Base-by-base conservation (phyloP, 306 rosid genomes). In the Vigna reflexopilosa region DNA sequence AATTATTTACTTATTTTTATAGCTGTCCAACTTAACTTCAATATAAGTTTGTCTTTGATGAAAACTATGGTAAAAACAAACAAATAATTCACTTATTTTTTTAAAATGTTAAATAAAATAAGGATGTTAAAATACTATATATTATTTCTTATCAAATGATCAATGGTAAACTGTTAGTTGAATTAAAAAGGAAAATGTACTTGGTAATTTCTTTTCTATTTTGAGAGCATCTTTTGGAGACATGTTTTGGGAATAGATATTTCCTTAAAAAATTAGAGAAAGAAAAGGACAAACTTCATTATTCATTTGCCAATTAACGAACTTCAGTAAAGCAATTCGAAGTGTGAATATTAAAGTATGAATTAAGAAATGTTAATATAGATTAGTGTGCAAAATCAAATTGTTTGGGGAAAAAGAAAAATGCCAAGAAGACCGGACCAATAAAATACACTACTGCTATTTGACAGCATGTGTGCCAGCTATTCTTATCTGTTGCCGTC, bases 291-390 rank as follows among this genome's bases (percentile, higher is more conserved):
- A 38, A 67, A 47, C 40, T 45, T 45, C 38, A 34, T 34, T 34
- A 34, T 34, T 4, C 38, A 34, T 34, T 34, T 34, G 38, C 7
- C 1, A 34, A 14, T 22, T 26, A 49, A 70, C 34, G 15, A 71
- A 52, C 32, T 19, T 1, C 32, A 16, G 30, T 17, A 1, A 32
- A 9, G 62, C 75, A 30, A 70, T 5, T 34, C 1, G 5, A 34
- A 30, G 17, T 16, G 11, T 16, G 47, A 49, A 70, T n/a, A 26
- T 10, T 16, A 50, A 24, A 24, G 36, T 28, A 57, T 40, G 22
- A 73, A 57, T 42, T 16, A 73, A 73, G 69, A 58, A 74, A 44
- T 28, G 59, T 47, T 59, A 26, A 74, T 44, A 56, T 42, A 59
- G 47, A 32, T 57, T 73, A 26, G 28, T 38, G 78, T 45, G 70